These are phyloP conservation scores for Trypanosoma brucei DNA, from an alignment of 208 protist species.

Conservation along the genomic window DNA sequence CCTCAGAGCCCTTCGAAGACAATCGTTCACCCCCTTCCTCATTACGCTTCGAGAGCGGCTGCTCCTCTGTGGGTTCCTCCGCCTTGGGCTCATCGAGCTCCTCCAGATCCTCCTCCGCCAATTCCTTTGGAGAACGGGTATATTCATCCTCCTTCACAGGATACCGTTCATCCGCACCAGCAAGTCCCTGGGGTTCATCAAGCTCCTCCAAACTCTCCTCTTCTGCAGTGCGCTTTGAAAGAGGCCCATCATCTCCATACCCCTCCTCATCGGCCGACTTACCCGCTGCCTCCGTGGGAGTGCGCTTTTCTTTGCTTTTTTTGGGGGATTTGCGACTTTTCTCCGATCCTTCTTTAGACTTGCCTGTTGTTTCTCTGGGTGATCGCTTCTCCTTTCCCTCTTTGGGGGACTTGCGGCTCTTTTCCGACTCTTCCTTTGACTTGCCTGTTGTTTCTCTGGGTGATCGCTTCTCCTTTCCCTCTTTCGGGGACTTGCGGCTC, in stretches of 20 bases:
- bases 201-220: background rate
- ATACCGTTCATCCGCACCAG: background rate
- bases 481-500: constrained; percentile 9
- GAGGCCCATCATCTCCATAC: background rate
- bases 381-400: background rate
- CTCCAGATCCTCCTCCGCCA: background rate
- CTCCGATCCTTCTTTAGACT: constrained; percentile 1
- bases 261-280: background rate
- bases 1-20: constrained; percentile 1
- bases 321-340: background rate
- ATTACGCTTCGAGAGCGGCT: background rate
- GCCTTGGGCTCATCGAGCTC: background rate
- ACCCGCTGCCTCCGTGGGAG: constrained; percentile 7
- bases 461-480: constrained; percentile 3
- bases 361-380: background rate
- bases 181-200: background rate
- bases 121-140: too few relatives aligned
- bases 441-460: background rate
- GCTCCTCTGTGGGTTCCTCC: background rate
- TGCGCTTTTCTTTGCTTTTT: constrained; percentile 16
- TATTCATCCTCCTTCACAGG: too few relatives aligned
- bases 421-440: background rate
- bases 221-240: background rate
- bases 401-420: constrained; percentile 9
- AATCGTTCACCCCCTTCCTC: background rate